Percentiles rank a stretch among this genome's conserved stretches.
Conservation (phyloP, 129 eudicot genomes). For the Logfia minima region DNA sequence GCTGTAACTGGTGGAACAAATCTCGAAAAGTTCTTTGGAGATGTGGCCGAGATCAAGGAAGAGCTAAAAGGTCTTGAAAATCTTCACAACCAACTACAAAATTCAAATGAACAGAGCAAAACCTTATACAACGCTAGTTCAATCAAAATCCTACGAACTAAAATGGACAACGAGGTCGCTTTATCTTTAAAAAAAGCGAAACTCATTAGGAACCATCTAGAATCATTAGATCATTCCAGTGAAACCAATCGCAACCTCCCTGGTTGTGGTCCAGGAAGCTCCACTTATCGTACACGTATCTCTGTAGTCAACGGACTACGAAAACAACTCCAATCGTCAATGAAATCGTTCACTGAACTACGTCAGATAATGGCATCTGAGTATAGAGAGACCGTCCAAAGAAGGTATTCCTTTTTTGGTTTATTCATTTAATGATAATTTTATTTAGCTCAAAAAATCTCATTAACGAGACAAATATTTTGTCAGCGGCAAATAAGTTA, state of each 20-base stretch:
- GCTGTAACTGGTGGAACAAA: slow-evolving; percentile 35
- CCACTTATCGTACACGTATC: too few species aligned
- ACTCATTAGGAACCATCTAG: slow-evolving; percentile 49
- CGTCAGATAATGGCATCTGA: slow-evolving; percentile 51
- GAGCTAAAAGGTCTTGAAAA: slow-evolving; percentile 55
- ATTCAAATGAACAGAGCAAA: slow-evolving; percentile 61
- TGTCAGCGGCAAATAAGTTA: too few species aligned
- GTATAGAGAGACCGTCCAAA: slow-evolving; percentile 68
- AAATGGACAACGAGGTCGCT: slow-evolving; percentile 57
- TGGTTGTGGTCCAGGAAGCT: too few species aligned
- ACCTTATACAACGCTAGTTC: slow-evolving; percentile 58
- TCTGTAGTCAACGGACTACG: background rate
- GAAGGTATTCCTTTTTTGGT: slow-evolving; percentile 17
- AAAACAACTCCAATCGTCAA: too few species aligned
- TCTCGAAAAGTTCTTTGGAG: slow-evolving; percentile 69
- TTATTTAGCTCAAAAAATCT: too few species aligned
- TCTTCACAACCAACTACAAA: slow-evolving; percentile 49
- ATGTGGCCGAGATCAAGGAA: slow-evolving; percentile 51
- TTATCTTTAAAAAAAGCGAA: slow-evolving; percentile 57
- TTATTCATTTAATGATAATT: too few species aligned
- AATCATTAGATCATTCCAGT: slow-evolving; percentile 57
- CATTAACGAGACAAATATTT: too few species aligned
- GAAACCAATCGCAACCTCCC: slow-evolving; percentile 45
- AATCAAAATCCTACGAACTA: slow-evolving; percentile 45
- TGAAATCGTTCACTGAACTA: slow-evolving; percentile 47